phyloP scores from a whole-genome alignment of 2,329 filamentous ascomycete genomes.

The Lachnellula cervina region DNA sequence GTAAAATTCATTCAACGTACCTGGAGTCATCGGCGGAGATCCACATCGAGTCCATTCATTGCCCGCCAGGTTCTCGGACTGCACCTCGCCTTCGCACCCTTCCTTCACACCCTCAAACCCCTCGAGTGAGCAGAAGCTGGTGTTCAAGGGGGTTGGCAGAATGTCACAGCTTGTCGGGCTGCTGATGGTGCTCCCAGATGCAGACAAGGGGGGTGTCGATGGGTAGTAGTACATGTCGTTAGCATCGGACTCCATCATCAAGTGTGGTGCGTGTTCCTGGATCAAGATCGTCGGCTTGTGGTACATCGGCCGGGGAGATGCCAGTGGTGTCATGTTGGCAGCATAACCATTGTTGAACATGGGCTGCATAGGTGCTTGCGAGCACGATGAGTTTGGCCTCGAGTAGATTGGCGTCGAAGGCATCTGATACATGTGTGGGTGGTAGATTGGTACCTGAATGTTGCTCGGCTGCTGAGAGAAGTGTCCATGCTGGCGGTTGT shows the following conservation, averaged over 20 bases:
- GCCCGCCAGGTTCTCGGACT: slow-evolving; percentile 66
- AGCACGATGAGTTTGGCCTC: slow-evolving; percentile 60
- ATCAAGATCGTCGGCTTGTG: slow-evolving; percentile 71
- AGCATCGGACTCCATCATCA: slow-evolving; percentile 72
- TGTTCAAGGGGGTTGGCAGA: slow-evolving; percentile 77
- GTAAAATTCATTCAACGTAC: slow-evolving; percentile 50
- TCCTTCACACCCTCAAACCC: slow-evolving; percentile 65
- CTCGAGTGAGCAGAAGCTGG: slow-evolving; percentile 69
- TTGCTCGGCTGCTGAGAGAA: slow-evolving; percentile 57
- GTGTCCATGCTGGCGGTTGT: slow-evolving; percentile 69
- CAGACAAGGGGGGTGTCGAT: slow-evolving; percentile 81
- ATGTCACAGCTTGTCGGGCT: slow-evolving; percentile 77
- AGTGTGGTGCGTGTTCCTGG: slow-evolving; percentile 51
- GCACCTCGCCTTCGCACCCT: slow-evolving; percentile 63
- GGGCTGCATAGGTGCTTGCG: slow-evolving; percentile 45
- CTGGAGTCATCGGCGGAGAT: slow-evolving; percentile 85
- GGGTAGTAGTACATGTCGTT: slow-evolving; percentile 66
- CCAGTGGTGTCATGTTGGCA: slow-evolving; percentile 62
- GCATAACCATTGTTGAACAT: slow-evolving; percentile 29
- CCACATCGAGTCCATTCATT: slow-evolving; percentile 72
- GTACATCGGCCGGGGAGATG: slow-evolving; percentile 66
- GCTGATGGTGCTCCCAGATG: slow-evolving; percentile 77
- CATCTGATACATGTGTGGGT: slow-evolving; percentile 47
- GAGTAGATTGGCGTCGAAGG: slow-evolving; percentile 61
- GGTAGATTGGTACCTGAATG: slow-evolving; percentile 49